Conservation (phyloP, 2,329 filamentous ascomycete genomes). For the Aspergillus fischeri region DNA sequence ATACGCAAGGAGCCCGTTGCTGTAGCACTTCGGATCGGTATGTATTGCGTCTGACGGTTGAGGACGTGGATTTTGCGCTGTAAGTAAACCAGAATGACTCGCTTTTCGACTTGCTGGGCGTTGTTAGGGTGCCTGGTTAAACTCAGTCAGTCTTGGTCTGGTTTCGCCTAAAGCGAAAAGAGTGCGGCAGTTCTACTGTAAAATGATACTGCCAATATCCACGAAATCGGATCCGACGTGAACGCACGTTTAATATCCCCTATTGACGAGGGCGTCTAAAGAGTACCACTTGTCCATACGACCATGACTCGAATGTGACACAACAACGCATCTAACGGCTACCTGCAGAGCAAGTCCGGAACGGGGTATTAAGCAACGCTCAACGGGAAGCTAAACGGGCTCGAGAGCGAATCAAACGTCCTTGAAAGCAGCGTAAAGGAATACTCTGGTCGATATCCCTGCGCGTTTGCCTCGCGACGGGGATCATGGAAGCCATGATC, state of each 20-base stretch:
- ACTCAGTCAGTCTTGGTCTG: too few species aligned
- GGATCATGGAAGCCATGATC: background rate
- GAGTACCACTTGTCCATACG: background rate
- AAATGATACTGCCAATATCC: background rate
- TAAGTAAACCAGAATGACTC: background rate
- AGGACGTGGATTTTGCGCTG: conserved; percentile 2
- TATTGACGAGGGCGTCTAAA: background rate
- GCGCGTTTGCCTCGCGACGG: background rate
- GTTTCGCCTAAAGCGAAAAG: too few species aligned
- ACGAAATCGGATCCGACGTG: background rate
- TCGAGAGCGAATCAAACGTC: background rate
- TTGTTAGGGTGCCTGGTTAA: too few species aligned
- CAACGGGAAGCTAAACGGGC: conserved; percentile 16
- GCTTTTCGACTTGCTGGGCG: background rate
- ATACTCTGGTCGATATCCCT: background rate
- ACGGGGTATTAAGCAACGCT: conserved; percentile 7
- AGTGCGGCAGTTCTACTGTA: background rate
- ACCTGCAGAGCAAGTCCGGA: conserved; percentile 16
- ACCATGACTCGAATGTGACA: conserved; percentile 12
- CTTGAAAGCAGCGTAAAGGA: background rate
- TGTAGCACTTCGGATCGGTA: background rate
- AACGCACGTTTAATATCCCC: background rate
- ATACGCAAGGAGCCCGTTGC: conserved; percentile 14
- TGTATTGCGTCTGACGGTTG: conserved; percentile 6
- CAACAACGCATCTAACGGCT: conserved; percentile 23